These are phyloP conservation scores for Ganoderma sinense DNA, from an alignment of 1,284 basidiomycete genomes.

Conservation along the genomic window DNA sequence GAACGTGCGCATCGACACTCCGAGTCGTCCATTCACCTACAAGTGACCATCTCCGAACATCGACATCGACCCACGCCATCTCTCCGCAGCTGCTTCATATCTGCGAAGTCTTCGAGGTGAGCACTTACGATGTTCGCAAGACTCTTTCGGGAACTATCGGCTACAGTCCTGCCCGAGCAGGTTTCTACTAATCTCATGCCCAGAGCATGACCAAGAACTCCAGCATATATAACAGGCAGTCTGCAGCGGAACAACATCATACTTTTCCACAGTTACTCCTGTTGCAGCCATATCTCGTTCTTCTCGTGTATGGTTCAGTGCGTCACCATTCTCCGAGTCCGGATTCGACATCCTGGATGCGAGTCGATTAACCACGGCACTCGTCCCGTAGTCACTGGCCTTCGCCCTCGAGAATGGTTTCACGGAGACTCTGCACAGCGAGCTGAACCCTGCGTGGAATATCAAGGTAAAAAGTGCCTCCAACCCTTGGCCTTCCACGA, in stretches of 20 bases:
- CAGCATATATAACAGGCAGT: background rate
- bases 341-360: background rate
- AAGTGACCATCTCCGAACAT: too few relatives aligned
- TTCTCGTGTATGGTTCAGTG: slow-evolving; percentile 28
- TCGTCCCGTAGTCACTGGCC: slow-evolving; percentile 36
- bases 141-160: too few relatives aligned
- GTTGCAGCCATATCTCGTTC: slow-evolving; percentile 11
- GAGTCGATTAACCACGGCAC: too few relatives aligned
- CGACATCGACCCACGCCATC: too few relatives aligned
- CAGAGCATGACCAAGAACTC: background rate
- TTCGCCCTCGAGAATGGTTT: slow-evolving; percentile 43
- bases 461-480: slow-evolving; percentile 35
- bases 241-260: background rate
- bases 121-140: background rate
- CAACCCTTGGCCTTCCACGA: background rate
- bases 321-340: background rate
- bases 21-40: too few relatives aligned
- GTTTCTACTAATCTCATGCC: too few relatives aligned
- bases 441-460: slow-evolving; percentile 41
- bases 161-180: too few relatives aligned
- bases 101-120: background rate
- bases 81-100: too few relatives aligned
- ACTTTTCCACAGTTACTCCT: too few relatives aligned
- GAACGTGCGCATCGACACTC: too few relatives aligned
- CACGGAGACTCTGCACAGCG: slow-evolving; percentile 38